Evolutionary conservation across 148 eudicot species (phyloP).

Genomic region (Talinum fruticosum): DNA sequence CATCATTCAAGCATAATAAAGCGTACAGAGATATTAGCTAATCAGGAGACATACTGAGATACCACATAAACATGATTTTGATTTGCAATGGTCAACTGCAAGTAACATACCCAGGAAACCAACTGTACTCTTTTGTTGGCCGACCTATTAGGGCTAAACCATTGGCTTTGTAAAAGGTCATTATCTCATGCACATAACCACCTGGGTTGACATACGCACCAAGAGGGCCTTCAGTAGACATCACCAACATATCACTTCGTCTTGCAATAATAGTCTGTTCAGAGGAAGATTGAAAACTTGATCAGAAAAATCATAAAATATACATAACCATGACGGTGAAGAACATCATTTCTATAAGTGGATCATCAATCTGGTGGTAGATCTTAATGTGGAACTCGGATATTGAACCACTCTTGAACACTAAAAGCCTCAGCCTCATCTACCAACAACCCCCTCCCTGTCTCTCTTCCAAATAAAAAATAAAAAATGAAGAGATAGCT

Average conservation of each 20-base stretch:
- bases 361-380: neutral
- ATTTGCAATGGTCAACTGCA: neutral
- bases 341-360: no score
- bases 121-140: conserved; percentile 70
- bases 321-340: neutral
- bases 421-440: neutral
- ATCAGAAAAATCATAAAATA: neutral
- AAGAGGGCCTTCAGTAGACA: conserved; percentile 93
- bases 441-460: neutral
- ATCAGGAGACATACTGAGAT: neutral
- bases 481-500: conserved; percentile 3
- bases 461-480: neutral
- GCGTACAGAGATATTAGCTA: neutral
- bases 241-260: conserved; percentile 84
- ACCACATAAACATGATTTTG: neutral
- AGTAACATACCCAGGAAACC: conserved; percentile 93
- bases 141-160: conserved; percentile 66
- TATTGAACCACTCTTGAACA: neutral
- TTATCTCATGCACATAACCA: conserved; percentile 83
- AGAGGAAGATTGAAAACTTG: neutral
- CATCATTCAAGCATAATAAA: neutral
- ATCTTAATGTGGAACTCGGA: neutral
- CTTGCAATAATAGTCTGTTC: conserved; percentile 56
- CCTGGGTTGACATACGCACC: conserved; percentile 83
- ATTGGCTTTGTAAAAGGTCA: conserved; percentile 65